Conservation (phyloP, 768 basidiomycete species). For the Cyathus striatus region DNA sequence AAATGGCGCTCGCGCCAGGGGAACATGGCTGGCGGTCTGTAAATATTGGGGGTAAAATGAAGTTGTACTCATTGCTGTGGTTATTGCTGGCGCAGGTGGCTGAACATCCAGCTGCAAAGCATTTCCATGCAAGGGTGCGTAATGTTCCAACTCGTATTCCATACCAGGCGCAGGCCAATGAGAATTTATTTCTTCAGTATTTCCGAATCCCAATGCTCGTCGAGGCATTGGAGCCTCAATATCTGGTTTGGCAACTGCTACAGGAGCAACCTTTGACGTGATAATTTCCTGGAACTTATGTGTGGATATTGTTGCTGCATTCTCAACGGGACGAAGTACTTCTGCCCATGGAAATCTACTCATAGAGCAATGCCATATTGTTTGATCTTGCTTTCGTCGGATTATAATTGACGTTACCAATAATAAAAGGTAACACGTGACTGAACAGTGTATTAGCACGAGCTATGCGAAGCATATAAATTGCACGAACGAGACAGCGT, state of each 20-base stretch:
- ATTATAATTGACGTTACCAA: conserved; percentile 34
- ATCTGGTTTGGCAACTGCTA: no score
- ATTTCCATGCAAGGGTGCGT: conserved; percentile 12
- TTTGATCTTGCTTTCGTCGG: conserved; percentile 35
- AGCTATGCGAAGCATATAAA: background rate
- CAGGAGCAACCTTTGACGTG: conserved; percentile 30
- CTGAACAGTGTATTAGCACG: conserved; percentile 23
- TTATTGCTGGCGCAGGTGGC: conserved; percentile 9
- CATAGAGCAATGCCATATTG: conserved; percentile 48
- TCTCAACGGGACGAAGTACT: no score
- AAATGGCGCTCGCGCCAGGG: conserved; percentile 9
- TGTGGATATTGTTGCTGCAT: no score
- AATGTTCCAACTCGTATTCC: conserved; percentile 47
- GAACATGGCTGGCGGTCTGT: conserved; percentile 13
- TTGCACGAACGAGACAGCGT: conserved; percentile 22
- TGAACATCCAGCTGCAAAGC: background rate
- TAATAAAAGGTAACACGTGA: conserved; percentile 53
- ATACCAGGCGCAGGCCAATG: conserved; percentile 33
- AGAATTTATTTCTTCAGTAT: conserved; percentile 26
- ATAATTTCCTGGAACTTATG: no score
- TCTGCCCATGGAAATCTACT: conserved; percentile 35
- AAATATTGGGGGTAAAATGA: conserved; percentile 21
- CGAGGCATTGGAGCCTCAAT: conserved; percentile 41
- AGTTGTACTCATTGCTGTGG: conserved; percentile 10
- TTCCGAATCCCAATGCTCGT: conserved; percentile 22